Percentiles rank a stretch among this genome's conserved stretches.
Evolutionary conservation across 2,329 filamentous ascomycete species (phyloP).

Genomic region (Trichoderma sp.): DNA sequence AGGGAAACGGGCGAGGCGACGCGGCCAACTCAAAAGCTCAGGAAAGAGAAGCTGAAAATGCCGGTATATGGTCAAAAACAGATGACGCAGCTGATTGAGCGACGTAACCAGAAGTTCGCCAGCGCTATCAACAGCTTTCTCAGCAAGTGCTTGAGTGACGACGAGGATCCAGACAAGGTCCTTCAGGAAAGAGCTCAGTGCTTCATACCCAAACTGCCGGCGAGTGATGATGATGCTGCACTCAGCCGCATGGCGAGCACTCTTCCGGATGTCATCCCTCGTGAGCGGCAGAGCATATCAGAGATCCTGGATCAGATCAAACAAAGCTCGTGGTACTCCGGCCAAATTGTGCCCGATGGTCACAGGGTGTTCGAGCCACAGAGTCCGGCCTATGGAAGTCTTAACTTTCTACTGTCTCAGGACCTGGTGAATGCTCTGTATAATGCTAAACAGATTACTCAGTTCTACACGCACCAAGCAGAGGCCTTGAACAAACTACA

Average conservation of each 20-base stretch:
- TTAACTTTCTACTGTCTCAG: conserved; percentile 86
- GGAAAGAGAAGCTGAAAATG: conserved; percentile 83
- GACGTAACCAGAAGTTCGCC: conserved; percentile 80
- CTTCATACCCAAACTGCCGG: conserved; percentile 64
- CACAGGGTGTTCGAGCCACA: conserved; percentile 90
- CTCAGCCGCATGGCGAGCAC: conserved; percentile 44
- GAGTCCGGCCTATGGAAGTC: conserved; percentile 75
- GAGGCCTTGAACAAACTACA: conserved; percentile 89
- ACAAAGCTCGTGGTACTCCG: conserved; percentile 81
- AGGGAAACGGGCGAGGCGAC: conserved; percentile 73
- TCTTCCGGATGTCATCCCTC: conserved; percentile 73
- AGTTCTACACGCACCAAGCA: conserved; percentile 88
- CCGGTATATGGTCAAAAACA: conserved; percentile 92
- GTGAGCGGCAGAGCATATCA: conserved; percentile 74
- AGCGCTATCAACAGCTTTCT: conserved; percentile 77
- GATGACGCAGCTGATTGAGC: conserved; percentile 86
- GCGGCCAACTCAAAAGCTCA: conserved; percentile 67
- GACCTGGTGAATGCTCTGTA: conserved; percentile 93
- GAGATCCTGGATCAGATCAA: conserved; percentile 87
- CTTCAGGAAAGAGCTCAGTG: conserved; percentile 61
- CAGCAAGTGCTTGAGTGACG: conserved; percentile 67
- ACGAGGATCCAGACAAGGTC: conserved; percentile 66
- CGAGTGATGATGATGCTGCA: conserved; percentile 40
- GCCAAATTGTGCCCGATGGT: conserved; percentile 90
- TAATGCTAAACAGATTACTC: conserved; percentile 83